Conservation (phyloP, 192 early-diverging fungal species). For the Geranomyces michiganensis region DNA sequence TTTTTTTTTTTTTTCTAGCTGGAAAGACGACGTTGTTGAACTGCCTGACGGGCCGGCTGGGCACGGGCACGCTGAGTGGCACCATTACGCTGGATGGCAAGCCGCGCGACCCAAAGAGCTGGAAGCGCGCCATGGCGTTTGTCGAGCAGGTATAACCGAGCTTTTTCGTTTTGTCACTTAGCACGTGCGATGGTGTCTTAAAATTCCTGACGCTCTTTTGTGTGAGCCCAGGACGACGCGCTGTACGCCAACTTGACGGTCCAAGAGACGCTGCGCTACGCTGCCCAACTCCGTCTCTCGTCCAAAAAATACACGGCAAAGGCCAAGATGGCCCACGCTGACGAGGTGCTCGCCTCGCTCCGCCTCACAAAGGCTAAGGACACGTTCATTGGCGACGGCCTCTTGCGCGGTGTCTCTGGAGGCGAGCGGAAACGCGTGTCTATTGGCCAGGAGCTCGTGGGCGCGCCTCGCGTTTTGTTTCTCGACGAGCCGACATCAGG, state of each 20-base stretch:
- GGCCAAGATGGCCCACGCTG: conserved; percentile 32
- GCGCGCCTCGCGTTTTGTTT: conserved; percentile 83
- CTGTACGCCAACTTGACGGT: conserved; percentile 52
- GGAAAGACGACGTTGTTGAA: conserved; percentile 29
- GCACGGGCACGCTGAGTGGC: conserved; percentile 65
- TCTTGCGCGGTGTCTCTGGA: conserved; percentile 63
- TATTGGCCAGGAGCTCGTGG: conserved; percentile 83
- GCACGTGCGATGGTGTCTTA: too few species aligned
- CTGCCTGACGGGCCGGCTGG: conserved; percentile 63
- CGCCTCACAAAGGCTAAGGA: conserved; percentile 46
- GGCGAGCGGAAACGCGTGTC: conserved; percentile 69
- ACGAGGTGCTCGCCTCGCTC: conserved; percentile 39
- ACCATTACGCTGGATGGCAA: conserved; percentile 77
- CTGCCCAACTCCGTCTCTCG: conserved; percentile 43
- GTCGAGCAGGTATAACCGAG: too few species aligned
- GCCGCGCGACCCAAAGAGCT: conserved; percentile 39
- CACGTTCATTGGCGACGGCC: conserved; percentile 55
- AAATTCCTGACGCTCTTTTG: too few species aligned
- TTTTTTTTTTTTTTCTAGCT: neutral
- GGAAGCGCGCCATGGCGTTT: conserved; percentile 41
- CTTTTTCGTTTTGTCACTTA: too few species aligned
- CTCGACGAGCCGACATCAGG: conserved; percentile 78
- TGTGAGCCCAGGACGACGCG: conserved; percentile 44
- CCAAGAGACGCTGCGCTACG: conserved; percentile 46
- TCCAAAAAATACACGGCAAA: conserved; percentile 22